phyloP scores from a whole-genome alignment of 371 early-diverging fungal species.

The Mortierella sp. region DNA sequence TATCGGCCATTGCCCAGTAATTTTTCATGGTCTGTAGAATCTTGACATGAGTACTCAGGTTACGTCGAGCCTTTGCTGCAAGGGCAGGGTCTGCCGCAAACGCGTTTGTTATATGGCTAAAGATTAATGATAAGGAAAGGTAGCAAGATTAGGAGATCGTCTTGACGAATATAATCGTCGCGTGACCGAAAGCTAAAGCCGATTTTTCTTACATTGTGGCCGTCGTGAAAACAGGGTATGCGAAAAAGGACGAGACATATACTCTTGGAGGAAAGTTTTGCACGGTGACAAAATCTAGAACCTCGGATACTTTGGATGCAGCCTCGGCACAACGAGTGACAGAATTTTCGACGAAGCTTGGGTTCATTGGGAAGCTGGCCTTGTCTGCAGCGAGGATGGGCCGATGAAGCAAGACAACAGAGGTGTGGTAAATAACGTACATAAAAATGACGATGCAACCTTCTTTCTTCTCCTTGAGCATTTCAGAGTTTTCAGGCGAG shows the following conservation, averaged over 20 bases:
- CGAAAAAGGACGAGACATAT: conserved; percentile 63
- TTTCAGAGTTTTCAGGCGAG: conserved; percentile 53
- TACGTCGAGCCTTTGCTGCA: conserved; percentile 61
- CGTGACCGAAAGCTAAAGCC: neutral
- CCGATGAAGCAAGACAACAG: conserved; percentile 66
- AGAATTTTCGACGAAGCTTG: conserved; percentile 58
- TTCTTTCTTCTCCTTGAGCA: conserved; percentile 40
- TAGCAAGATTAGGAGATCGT: neutral
- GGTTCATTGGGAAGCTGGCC: conserved; percentile 58
- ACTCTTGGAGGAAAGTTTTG: conserved; percentile 41
- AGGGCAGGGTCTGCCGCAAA: conserved; percentile 61
- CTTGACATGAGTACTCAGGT: conserved; percentile 63
- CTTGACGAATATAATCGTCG: too few species aligned
- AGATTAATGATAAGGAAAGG: too few species aligned
- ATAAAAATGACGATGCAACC: conserved; percentile 48
- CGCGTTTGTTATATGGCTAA: conserved; percentile 66
- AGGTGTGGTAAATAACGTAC: conserved; percentile 63
- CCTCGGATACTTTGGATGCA: conserved; percentile 62
- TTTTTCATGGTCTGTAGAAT: conserved; percentile 64
- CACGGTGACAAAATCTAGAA: conserved; percentile 56
- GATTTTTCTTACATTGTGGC: conserved; percentile 61
- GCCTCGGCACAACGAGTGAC: conserved; percentile 63
- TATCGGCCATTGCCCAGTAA: conserved; percentile 75
- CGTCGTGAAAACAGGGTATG: conserved; percentile 68
- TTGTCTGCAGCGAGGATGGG: conserved; percentile 56